A percentile compares a stretch with the other conserved stretches of the same genome.
Conservation (phyloP, 495 filamentous ascomycete species). For the Penicillium coprophilum region DNA sequence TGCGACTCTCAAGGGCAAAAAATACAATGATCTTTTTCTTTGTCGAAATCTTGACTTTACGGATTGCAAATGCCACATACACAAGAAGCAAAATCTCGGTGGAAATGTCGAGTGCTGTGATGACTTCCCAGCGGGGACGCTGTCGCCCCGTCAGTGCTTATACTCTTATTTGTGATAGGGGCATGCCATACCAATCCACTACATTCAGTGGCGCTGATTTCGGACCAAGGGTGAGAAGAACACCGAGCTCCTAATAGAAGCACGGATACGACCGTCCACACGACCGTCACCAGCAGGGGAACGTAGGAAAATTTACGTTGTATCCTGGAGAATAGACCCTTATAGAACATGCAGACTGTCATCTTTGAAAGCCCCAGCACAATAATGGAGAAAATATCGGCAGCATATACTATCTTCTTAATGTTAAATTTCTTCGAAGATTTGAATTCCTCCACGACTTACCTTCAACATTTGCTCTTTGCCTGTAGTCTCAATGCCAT, state of each 20-base stretch:
- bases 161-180: neutral
- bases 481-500: neutral
- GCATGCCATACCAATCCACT: slow-evolving; percentile 14
- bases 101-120: slow-evolving; percentile 27
- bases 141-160: neutral
- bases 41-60: slow-evolving; percentile 21
- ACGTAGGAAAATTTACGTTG: slow-evolving; percentile 1
- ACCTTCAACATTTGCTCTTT: neutral
- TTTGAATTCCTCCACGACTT: neutral
- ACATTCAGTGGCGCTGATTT: slow-evolving; percentile 17
- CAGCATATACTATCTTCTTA: slow-evolving; percentile 11
- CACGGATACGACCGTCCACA: slow-evolving; percentile 18
- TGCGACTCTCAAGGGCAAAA: slow-evolving; percentile 23
- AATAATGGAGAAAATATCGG: slow-evolving; percentile 24
- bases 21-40: slow-evolving; percentile 21
- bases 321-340: slow-evolving; percentile 14
- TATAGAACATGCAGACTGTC: slow-evolving; percentile 17
- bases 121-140: slow-evolving; percentile 29
- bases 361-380: slow-evolving; percentile 23
- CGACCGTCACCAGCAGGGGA: slow-evolving; percentile 13
- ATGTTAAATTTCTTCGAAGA: neutral
- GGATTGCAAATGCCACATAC: slow-evolving; percentile 21
- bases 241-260: slow-evolving; percentile 20
- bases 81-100: slow-evolving; percentile 23
- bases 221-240: slow-evolving; percentile 3